Evolutionary conservation across 1,284 basidiomycete genomes (phyloP), one percentile per base, ranked within the genome.

Genomic region (Erythrobasidium hasegawianum): DNA sequence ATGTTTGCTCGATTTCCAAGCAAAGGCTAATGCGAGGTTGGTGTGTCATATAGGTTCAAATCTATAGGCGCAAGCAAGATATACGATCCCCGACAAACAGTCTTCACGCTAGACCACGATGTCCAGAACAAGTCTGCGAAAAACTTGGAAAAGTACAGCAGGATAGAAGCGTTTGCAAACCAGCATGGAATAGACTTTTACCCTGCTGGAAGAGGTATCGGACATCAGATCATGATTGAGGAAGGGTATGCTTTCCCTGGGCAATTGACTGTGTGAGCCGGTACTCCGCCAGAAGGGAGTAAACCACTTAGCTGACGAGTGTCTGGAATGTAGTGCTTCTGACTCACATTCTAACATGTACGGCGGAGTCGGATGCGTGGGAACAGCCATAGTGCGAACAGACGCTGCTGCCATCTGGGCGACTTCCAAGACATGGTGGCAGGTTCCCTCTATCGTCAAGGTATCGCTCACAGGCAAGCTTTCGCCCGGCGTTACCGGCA

Each of bases 291-390:
- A 11, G 43, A 11, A 10, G 40, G n/a, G 40, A 41, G 10, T 41
- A 11, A 10, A n/a, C 40, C 40, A 41, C 40, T 41, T 41, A 41
- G n/a, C 40, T n/a, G 40, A 41, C 40, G 40, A n/a, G 11, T 41
- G 10, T 61, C 38, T 60, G 22, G 22, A n/a, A 16, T 22, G n/a
- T 56, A 65, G 62, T 4, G 76, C 77, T 26, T 60, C 67, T n/a
- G 95, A 99, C 79, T 92, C 89, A 75, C 95, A 99, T 78, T 92
- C 88, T 72, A 99, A 99, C 78, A 96, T 96, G 89, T 99, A 99
- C 75, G 95, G 95, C 29, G 95, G 95, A 57, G 90, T 99, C 0
- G 95, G 93, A 1, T 96, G 94, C 74, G 85, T 99, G 5, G 95
- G 95, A 8, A 99, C 95, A 0, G 93, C 95, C 1, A 96, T 98